A percentile compares a stretch with the other conserved stretches of the same genome.
Conservation (phyloP, 1,284 basidiomycete genomes). For the Dichomitus squalens region DNA sequence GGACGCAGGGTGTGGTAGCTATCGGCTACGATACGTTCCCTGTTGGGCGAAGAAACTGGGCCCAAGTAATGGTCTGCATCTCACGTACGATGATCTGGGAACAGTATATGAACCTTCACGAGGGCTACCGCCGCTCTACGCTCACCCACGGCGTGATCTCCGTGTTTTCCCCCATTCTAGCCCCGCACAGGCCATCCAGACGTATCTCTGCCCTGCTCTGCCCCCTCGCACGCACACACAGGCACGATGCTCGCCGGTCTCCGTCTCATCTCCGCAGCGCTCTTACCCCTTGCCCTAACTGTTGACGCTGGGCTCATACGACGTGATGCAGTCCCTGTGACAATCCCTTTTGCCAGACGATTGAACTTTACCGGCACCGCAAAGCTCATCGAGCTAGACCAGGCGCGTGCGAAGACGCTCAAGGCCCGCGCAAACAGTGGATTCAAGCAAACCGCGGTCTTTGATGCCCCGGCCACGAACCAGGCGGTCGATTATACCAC, state of each 20-base stretch:
- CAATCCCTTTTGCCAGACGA: constrained; percentile 25
- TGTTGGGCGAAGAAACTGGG: not conserved
- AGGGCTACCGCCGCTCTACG: constrained; percentile 8
- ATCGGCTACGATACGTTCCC: not conserved
- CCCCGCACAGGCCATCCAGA: not conserved
- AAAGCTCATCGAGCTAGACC: too few species aligned
- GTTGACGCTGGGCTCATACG: constrained; percentile 9
- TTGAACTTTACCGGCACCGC: constrained; percentile 23
- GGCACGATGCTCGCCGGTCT: constrained; percentile 11
- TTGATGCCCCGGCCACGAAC: constrained; percentile 25
- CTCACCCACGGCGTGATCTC: constrained; percentile 13
- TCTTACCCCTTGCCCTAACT: not conserved
- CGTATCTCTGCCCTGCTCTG: not conserved
- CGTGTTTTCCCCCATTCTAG: not conserved
- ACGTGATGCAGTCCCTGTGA: constrained; percentile 16
- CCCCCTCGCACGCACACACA: not conserved
- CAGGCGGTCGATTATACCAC: constrained; percentile 27
- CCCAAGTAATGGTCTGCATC: not conserved
- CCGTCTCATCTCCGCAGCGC: not conserved
- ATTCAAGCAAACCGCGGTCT: constrained; percentile 6
- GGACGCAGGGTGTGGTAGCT: not conserved
- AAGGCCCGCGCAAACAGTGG: not conserved
- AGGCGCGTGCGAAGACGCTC: constrained; percentile 24
- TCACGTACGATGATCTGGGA: not conserved
- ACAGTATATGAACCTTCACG: constrained; percentile 6